Evolutionary conservation across 2,329 filamentous ascomycete species (phyloP), one percentile per base, ranked within the genome.

Genomic region (Diplodia seriata): DNA sequence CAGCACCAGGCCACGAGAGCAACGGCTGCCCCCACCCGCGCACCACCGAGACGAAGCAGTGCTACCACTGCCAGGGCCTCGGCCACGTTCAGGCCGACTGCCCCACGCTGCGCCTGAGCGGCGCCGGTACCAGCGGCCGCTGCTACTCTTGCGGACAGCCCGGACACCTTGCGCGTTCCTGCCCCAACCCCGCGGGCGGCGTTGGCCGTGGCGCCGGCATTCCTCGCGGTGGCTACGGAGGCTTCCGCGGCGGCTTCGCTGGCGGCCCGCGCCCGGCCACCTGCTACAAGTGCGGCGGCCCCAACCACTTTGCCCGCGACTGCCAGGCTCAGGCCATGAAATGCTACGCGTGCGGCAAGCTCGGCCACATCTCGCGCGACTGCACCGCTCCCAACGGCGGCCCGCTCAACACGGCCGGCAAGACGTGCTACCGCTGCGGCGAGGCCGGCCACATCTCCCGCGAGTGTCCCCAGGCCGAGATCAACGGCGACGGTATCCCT

Each of bases 271-370:
- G 87, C 69, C 82, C 87, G 70, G 86, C 87, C 29, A 89, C 85
- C 68, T 90, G 88, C 83, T 90, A 90, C 84, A 90, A 90, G 82
- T 90, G 88, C 73, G 88, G 88, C 74, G 88, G 94, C 40, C 95
- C 95, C 69, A 99, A 99, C 86, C 95, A 99, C 84, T 99, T 97
- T 78, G 95, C 95, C 72, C 91, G 95, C 72, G 95, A 99, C 77
- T 99, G 95, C 86, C 95, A 98, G 85, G 94, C 95, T 73, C 93
- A 97, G 82, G 92, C 93, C 71, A 97, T 97, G 93, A 97, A 97
- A 85, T 97, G 94, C 86, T 97, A 97, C 77, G 94, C 94, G 73
- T 97, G 94, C 79, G 94, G 94, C 79, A 97, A 97, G 85, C 89
- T 97, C 67, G 93, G 93, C 63, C 93, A 97, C 83, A 97, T 97